Evolutionary conservation across 2,329 filamentous ascomycete genomes (phyloP).

Genomic region (Colletotrichum sp.): DNA sequence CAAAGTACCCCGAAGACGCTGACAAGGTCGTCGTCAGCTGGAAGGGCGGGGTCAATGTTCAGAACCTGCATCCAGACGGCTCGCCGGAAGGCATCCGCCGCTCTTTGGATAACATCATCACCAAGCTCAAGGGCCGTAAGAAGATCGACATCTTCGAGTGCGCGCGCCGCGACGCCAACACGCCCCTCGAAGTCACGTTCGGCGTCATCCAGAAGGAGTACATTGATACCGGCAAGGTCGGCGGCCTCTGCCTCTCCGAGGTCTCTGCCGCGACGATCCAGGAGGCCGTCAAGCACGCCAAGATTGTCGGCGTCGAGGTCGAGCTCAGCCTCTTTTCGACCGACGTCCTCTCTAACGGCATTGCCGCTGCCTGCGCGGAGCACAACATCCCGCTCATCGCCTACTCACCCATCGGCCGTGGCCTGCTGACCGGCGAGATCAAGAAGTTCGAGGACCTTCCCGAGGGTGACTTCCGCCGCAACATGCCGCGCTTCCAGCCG

Average conservation of each 20-base stretch:
- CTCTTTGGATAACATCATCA: slow-evolving; percentile 62
- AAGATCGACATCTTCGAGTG: slow-evolving; percentile 66
- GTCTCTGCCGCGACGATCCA: slow-evolving; percentile 53
- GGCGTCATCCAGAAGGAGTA: slow-evolving; percentile 50
- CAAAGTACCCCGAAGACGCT: slow-evolving; percentile 67
- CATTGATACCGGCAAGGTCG: slow-evolving; percentile 56
- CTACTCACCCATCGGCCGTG: slow-evolving; percentile 73
- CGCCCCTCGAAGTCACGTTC: slow-evolving; percentile 48
- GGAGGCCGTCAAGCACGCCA: slow-evolving; percentile 47
- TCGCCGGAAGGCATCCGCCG: slow-evolving; percentile 58
- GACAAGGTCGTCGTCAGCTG: slow-evolving; percentile 65
- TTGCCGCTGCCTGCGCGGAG: slow-evolving; percentile 62
- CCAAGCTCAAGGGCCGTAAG: slow-evolving; percentile 57
- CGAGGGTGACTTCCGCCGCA: slow-evolving; percentile 49
- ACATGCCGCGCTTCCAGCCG: slow-evolving; percentile 63
- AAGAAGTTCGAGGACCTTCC: slow-evolving; percentile 59
- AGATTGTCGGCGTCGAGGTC: slow-evolving; percentile 55
- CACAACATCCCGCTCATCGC: slow-evolving; percentile 72
- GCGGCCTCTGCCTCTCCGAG: slow-evolving; percentile 58
- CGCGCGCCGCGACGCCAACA: slow-evolving; percentile 58
- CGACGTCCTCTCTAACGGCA: slow-evolving; percentile 54
- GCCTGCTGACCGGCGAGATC: slow-evolving; percentile 59
- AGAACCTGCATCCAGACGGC: slow-evolving; percentile 48
- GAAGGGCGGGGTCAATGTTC: slow-evolving; percentile 58
- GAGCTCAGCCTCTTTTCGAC: slow-evolving; percentile 57